These are phyloP conservation scores for Aspergillus quadricinctus DNA, from an alignment of 2,329 filamentous ascomycete species.

Conservation along the genomic window DNA sequence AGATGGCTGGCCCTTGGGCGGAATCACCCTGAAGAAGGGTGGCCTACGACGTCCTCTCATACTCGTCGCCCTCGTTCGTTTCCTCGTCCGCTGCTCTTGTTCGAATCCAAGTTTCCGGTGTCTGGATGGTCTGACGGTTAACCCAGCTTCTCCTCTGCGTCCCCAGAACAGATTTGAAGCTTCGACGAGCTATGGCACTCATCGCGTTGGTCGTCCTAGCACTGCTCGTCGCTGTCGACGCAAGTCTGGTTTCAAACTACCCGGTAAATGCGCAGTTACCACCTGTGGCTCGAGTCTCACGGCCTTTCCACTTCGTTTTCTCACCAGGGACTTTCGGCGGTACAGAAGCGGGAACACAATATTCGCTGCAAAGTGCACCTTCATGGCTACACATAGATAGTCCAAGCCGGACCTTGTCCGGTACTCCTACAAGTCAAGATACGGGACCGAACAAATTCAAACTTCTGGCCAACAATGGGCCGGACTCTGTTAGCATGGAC, in stretches of 20 bases:
- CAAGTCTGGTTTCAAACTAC: constrained; percentile 50
- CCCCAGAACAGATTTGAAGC: constrained; percentile 1
- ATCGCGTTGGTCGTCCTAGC: constrained; percentile 23
- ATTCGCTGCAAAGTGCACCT: constrained; percentile 63
- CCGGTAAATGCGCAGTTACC: constrained; percentile 83
- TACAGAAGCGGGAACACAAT: constrained; percentile 52
- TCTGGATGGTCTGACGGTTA: constrained; percentile 1
- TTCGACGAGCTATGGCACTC: constrained; percentile 23
- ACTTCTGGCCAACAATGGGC: constrained; percentile 65
- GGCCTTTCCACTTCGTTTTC: constrained; percentile 46
- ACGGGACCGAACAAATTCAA: constrained; percentile 59
- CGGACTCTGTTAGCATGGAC: constrained; percentile 60
- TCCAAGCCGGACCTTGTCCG: constrained; percentile 60
- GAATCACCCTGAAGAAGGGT: constrained; percentile 21
- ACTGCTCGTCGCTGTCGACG: constrained; percentile 27
- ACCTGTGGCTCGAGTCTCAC: constrained; percentile 65
- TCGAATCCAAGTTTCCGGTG: neutral
- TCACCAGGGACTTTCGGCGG: constrained; percentile 65
- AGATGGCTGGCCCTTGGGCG: constrained; percentile 24
- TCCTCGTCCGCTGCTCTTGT: constrained; percentile 5
- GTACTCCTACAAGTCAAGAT: constrained; percentile 58
- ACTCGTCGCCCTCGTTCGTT: constrained; percentile 7
- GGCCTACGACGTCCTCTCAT: constrained; percentile 13
- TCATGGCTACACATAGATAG: constrained; percentile 71
- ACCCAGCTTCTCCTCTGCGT: constrained; percentile 13